phyloP scores from a whole-genome alignment of 2,329 filamentous ascomycete species.

The Verticillium alfalfae region DNA sequence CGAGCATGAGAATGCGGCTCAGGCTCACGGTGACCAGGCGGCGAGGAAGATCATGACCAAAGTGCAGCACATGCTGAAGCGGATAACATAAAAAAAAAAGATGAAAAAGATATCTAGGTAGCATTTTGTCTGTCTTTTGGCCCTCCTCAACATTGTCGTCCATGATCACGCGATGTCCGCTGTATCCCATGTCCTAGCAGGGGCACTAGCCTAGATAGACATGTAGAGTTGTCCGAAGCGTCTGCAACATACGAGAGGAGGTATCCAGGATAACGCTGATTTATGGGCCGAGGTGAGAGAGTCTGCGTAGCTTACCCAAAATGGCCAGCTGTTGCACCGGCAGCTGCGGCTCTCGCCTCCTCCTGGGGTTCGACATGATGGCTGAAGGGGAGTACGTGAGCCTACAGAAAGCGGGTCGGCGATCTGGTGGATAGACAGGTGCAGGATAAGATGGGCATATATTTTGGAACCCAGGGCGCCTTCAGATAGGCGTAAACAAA shows the following conservation, averaged over 20 bases:
- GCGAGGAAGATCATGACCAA: slow-evolving; percentile 9
- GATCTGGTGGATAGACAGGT: neutral
- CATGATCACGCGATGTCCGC: neutral
- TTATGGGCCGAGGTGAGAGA: neutral
- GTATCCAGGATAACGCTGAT: neutral
- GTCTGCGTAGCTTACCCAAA: slow-evolving; percentile 51
- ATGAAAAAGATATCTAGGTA: slow-evolving; percentile 4
- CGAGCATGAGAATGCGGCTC: neutral
- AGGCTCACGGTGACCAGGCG: slow-evolving; percentile 10
- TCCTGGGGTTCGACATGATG: slow-evolving; percentile 14
- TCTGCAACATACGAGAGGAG: neutral
- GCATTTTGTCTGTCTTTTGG: neutral
- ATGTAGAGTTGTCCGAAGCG: neutral
- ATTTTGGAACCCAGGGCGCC: no score
- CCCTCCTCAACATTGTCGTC: neutral
- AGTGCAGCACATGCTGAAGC: slow-evolving; percentile 6
- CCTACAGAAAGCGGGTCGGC: neutral
- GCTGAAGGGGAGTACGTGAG: neutral
- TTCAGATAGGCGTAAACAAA: no score
- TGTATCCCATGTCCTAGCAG: neutral
- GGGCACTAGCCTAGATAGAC: neutral
- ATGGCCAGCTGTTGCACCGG: slow-evolving; percentile 73
- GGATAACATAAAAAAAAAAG: neutral
- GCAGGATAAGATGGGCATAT: neutral
- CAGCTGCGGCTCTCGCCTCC: slow-evolving; percentile 50